Evolutionary conservation across 2,329 filamentous ascomycete species (phyloP).

Genomic region (Aspergillus candidus): DNA sequence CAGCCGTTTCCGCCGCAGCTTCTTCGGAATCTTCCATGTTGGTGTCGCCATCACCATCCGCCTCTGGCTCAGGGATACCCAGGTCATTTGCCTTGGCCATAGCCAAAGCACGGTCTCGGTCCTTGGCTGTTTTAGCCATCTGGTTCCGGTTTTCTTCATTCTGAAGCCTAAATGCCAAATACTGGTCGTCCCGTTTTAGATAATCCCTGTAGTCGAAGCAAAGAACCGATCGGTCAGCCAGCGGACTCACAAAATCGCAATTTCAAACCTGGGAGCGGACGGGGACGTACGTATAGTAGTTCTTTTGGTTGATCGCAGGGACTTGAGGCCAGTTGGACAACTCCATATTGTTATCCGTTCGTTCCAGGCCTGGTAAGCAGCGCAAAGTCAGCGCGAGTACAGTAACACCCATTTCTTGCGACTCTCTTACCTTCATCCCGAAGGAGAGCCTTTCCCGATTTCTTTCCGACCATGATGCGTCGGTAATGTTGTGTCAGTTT

Average conservation of each 20-base stretch:
- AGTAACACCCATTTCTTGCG: background rate
- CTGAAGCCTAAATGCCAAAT: conserved; percentile 80
- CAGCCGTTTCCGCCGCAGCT: conserved; percentile 57
- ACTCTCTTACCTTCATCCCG: conserved; percentile 49
- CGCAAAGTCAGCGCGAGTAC: conserved; percentile 8
- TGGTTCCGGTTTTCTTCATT: conserved; percentile 78
- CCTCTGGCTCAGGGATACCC: conserved; percentile 46
- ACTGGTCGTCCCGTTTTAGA: conserved; percentile 95
- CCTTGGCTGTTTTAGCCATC: conserved; percentile 79
- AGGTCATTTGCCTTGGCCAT: conserved; percentile 64
- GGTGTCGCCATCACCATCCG: conserved; percentile 44
- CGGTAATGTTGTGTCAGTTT: background rate
- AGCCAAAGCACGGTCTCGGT: conserved; percentile 77
- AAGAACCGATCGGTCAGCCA: conserved; percentile 9
- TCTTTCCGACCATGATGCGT: conserved; percentile 58
- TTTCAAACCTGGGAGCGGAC: background rate
- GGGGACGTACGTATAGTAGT: conserved; percentile 82
- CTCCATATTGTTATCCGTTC: conserved; percentile 98
- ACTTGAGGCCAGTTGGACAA: conserved; percentile 90
- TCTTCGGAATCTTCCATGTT: conserved; percentile 54
- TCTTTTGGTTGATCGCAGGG: conserved; percentile 95
- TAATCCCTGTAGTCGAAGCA: conserved; percentile 62
- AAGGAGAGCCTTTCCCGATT: conserved; percentile 56
- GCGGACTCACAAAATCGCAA: background rate
- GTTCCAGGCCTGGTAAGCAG: conserved; percentile 67